phyloP scores from a whole-genome alignment of 345 rosid genomes.

The Pseudoturritis turrita region DNA sequence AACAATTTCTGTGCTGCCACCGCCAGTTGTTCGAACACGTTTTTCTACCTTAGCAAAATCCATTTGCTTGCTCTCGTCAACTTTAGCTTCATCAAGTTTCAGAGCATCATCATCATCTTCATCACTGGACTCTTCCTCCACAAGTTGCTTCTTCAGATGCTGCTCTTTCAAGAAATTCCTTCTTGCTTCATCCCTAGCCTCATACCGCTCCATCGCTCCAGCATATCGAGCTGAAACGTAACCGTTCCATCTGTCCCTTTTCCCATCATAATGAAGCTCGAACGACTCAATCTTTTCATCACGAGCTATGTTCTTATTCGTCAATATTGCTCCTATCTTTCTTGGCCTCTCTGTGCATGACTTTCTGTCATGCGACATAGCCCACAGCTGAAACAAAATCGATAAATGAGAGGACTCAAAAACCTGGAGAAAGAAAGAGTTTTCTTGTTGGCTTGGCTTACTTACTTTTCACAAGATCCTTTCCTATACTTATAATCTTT shows the following conservation, averaged over 20 bases:
- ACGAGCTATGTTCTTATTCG: conserved; percentile 66
- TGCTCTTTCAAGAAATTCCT: conserved; percentile 59
- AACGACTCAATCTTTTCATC: conserved; percentile 72
- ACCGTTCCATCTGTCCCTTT: conserved; percentile 87
- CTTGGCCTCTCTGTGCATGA: conserved; percentile 75
- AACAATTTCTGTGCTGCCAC: conserved; percentile 94
- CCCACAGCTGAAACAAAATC: conserved; percentile 50
- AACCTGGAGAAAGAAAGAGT: background rate
- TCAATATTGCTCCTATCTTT: conserved; percentile 63
- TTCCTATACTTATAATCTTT: conserved; percentile 51
- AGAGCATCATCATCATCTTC: conserved; percentile 63
- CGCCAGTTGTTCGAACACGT: conserved; percentile 90
- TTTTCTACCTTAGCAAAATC: conserved; percentile 91
- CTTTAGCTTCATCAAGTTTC: conserved; percentile 78
- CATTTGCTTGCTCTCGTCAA: conserved; percentile 81
- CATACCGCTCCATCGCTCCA: conserved; percentile 61
- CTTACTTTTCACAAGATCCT: conserved; percentile 65
- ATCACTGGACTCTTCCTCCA: conserved; percentile 36
- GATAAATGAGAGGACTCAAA: background rate
- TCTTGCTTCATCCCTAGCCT: conserved; percentile 69
- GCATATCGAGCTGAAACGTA: conserved; percentile 56
- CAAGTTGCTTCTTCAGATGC: conserved; percentile 47
- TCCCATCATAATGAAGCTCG: conserved; percentile 79
- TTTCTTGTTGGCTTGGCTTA: background rate
- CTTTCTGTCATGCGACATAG: conserved; percentile 68